phyloP scores from a whole-genome alignment of 176 grass and related monocot genomes.

The Panicum miliaceum region DNA sequence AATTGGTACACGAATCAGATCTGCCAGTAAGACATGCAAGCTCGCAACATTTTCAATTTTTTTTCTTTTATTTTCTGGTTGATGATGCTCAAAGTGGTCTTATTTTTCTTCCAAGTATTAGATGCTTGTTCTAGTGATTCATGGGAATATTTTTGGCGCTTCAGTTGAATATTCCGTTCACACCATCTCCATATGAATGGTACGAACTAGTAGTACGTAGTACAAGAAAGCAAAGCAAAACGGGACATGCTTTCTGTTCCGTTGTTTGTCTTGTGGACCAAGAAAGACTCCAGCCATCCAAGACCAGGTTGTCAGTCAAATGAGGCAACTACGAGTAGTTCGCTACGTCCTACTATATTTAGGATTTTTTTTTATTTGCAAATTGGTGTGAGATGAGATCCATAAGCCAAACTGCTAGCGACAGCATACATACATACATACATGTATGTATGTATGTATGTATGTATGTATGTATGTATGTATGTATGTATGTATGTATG shows the following conservation, averaged over 20 bases:
- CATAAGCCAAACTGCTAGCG: neutral
- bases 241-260: neutral
- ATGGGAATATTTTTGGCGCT: neutral
- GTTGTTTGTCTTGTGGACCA: conserved; percentile 41
- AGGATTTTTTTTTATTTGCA: neutral
- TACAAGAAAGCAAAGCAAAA: conserved; percentile 31
- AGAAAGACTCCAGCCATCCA: conserved; percentile 29
- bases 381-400: neutral
- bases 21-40: neutral
- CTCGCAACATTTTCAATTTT: neutral
- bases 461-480: too few relatives aligned
- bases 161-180: conserved; percentile 36
- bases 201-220: neutral
- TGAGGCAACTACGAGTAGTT: neutral
- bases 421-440: neutral
- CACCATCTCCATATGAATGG: neutral
- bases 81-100: neutral
- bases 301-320: conserved; percentile 44
- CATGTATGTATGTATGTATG: too few relatives aligned
- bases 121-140: neutral
- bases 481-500: too few relatives aligned
- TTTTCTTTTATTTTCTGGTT: neutral
- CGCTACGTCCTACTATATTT: neutral
- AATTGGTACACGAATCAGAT: conserved; percentile 7
- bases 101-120: neutral